Evolutionary conservation across 2,329 filamentous ascomycete species (phyloP).

Genomic region (Colletotrichum sansevieriae): DNA sequence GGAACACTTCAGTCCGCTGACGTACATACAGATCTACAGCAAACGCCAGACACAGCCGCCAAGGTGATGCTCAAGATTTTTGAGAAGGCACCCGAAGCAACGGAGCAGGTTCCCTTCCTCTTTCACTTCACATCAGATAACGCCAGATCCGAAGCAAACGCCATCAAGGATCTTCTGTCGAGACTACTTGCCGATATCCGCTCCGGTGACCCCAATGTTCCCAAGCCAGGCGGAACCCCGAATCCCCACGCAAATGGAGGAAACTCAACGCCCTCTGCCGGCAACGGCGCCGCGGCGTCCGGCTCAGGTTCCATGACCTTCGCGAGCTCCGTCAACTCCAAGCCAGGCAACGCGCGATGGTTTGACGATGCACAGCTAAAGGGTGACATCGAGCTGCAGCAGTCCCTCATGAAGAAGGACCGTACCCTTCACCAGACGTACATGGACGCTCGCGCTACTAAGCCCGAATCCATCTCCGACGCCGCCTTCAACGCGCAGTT

Average conservation of each 20-base stretch:
- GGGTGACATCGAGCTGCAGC: slow-evolving; percentile 84
- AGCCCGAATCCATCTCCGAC: slow-evolving; percentile 85
- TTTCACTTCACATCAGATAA: slow-evolving; percentile 90
- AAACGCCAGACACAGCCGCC: slow-evolving; percentile 87
- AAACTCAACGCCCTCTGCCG: slow-evolving; percentile 18
- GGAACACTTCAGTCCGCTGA: slow-evolving; percentile 33
- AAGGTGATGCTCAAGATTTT: slow-evolving; percentile 97
- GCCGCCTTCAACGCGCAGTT: slow-evolving; percentile 91
- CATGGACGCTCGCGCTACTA: slow-evolving; percentile 84
- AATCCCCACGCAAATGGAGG: slow-evolving; percentile 45
- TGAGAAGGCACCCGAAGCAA: slow-evolving; percentile 71
- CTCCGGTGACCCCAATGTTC: slow-evolving; percentile 63
- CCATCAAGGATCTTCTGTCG: slow-evolving; percentile 85
- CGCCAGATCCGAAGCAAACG: slow-evolving; percentile 86
- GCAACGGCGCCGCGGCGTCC: slow-evolving; percentile 57
- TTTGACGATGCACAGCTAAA: slow-evolving; percentile 87
- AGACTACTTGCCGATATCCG: slow-evolving; percentile 80
- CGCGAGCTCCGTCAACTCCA: slow-evolving; percentile 74
- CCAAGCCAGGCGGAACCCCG: slow-evolving; percentile 58
- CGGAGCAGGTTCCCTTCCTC: slow-evolving; percentile 78
- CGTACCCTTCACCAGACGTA: slow-evolving; percentile 84
- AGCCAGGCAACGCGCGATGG: slow-evolving; percentile 71
- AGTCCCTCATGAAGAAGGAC: slow-evolving; percentile 88
- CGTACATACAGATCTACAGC: slow-evolving; percentile 81
- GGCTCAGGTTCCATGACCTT: slow-evolving; percentile 82